phyloP scores from a whole-genome alignment of 78 protist genomes.

The Bodo saltans region DNA sequence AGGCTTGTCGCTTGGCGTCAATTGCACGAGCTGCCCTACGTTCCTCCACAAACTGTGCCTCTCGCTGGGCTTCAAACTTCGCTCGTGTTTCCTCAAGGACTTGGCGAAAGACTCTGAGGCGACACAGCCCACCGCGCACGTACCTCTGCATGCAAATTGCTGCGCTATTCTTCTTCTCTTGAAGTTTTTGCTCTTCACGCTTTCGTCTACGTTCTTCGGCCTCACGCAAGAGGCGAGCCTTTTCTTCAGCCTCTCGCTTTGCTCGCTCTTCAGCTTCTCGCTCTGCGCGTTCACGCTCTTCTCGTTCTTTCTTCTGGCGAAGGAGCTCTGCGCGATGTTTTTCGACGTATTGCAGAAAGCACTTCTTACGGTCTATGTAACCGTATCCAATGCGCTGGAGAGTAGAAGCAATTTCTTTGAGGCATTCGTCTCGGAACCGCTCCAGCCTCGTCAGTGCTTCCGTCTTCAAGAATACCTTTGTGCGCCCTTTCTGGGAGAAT shows the following conservation, averaged over 20 bases:
- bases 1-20: background rate
- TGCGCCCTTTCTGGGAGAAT: slow-evolving; percentile 5
- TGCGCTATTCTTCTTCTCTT: background rate
- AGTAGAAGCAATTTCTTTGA: background rate
- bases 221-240: background rate
- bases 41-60: background rate
- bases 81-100: background rate
- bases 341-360: background rate
- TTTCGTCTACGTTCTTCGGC: background rate
- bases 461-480: slow-evolving; percentile 24
- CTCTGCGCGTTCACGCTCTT: background rate
- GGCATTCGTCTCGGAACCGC: background rate
- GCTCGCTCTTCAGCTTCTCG: background rate
- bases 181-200: background rate
- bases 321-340: background rate
- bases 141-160: background rate
- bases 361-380: background rate
- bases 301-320: background rate
- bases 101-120: background rate
- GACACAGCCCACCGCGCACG: background rate
- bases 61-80: background rate
- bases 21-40: background rate
- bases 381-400: background rate
- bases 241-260: background rate
- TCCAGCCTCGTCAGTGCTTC: slow-evolving; percentile 24